Percentiles rank a stretch among this genome's conserved stretches.
Evolutionary conservation across 2,329 filamentous ascomycete genomes (phyloP).

Genomic region (Fonsecaea pugnacius): DNA sequence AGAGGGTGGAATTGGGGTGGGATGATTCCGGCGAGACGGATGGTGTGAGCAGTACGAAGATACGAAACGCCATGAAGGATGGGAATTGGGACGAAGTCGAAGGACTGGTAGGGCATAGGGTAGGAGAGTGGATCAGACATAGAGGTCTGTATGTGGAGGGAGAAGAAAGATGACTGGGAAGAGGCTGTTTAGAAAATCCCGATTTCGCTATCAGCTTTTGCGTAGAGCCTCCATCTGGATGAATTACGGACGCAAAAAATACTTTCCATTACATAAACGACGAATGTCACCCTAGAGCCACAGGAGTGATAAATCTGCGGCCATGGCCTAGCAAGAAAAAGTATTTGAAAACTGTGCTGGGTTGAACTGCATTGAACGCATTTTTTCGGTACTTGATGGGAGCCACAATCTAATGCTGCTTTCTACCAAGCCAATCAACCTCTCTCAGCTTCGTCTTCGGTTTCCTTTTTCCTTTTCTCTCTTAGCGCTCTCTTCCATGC

Average conservation of each 20-base stretch:
- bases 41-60: slow-evolving; percentile 51
- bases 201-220: no score
- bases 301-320: no score
- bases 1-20: slow-evolving; percentile 49
- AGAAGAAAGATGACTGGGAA: not conserved
- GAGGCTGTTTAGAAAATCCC: not conserved
- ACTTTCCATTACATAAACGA: no score
- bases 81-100: slow-evolving; percentile 41
- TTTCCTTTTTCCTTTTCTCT: not conserved
- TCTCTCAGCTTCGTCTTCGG: not conserved
- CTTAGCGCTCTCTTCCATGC: not conserved
- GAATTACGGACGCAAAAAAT: no score
- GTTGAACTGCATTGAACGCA: not conserved
- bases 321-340: no score
- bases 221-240: no score
- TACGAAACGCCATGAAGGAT: slow-evolving; percentile 44
- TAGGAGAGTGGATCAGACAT: slow-evolving; percentile 32
- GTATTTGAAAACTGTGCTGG: not conserved
- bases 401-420: not conserved
- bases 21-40: slow-evolving; percentile 40
- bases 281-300: no score
- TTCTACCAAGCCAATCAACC: not conserved
- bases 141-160: slow-evolving; percentile 24
- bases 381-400: not conserved
- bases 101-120: slow-evolving; percentile 41